Evolutionary conservation across 1,284 basidiomycete genomes (phyloP).

Genomic region (Fistulina hepatica): DNA sequence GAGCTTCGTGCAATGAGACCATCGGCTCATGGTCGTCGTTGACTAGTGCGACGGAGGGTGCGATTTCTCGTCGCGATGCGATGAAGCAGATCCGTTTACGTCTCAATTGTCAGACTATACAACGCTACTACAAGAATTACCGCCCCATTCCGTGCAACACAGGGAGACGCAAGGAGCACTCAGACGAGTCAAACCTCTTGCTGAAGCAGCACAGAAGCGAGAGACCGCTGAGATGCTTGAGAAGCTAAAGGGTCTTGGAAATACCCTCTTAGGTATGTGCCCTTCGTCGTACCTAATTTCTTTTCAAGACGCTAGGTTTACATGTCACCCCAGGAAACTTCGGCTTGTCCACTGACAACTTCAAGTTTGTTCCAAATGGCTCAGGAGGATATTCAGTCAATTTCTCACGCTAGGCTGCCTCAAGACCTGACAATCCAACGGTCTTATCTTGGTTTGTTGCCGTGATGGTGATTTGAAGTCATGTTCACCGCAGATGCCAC

Average conservation of each 20-base stretch:
- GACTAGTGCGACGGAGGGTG: slow-evolving; percentile 77
- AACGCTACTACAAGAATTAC: slow-evolving; percentile 51
- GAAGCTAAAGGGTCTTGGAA: slow-evolving; percentile 89
- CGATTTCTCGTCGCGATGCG: slow-evolving; percentile 1
- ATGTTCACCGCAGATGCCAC: no score
- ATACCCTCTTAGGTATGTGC: slow-evolving; percentile 73
- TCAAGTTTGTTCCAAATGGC: slow-evolving; percentile 87
- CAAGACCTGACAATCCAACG: neutral
- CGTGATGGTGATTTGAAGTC: no score
- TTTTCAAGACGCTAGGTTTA: slow-evolving; percentile 3
- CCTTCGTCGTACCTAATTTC: neutral
- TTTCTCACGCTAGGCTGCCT: slow-evolving; percentile 41
- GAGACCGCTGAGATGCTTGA: slow-evolving; percentile 90
- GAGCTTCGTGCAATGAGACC: slow-evolving; percentile 75
- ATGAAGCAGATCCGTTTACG: slow-evolving; percentile 5
- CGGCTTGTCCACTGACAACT: slow-evolving; percentile 85
- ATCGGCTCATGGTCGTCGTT: slow-evolving; percentile 78
- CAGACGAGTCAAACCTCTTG: slow-evolving; percentile 47
- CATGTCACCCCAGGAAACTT: slow-evolving; percentile 51
- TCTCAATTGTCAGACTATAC: slow-evolving; percentile 58
- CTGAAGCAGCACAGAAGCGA: slow-evolving; percentile 68
- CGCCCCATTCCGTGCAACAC: slow-evolving; percentile 42
- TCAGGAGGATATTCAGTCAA: slow-evolving; percentile 93
- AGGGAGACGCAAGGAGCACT: slow-evolving; percentile 41
- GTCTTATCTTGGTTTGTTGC: neutral